These are phyloP conservation scores for Scheffersomyces titani DNA, from an alignment of 1,139 yeast species.

Conservation along the genomic window DNA sequence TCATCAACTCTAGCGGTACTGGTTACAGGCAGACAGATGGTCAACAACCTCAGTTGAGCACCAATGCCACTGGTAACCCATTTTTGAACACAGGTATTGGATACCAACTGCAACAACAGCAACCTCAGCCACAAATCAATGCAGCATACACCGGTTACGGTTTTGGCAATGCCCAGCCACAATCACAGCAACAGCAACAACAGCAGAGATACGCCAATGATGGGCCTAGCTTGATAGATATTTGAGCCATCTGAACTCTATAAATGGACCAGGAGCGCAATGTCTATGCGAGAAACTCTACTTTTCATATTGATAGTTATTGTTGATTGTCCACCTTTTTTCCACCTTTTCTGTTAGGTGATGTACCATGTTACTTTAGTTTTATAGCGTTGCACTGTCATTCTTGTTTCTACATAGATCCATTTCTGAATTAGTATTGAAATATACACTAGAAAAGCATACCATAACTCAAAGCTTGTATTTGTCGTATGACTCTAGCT, in stretches of 20 bases:
- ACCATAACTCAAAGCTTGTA: slow-evolving; percentile 17
- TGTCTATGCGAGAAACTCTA: not conserved
- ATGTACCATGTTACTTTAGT: not conserved
- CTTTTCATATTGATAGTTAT: not conserved
- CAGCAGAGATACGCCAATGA: slow-evolving; percentile 16
- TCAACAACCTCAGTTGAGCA: slow-evolving; percentile 38
- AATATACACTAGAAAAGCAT: not conserved
- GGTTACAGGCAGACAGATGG: slow-evolving; percentile 61
- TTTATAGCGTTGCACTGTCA: slow-evolving; percentile 1
- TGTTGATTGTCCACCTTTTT: not conserved
- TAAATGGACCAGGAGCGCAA: not conserved
- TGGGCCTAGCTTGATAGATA: slow-evolving; percentile 53
- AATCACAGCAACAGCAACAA: slow-evolving; percentile 29
- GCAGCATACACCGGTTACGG: slow-evolving; percentile 85
- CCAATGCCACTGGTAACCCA: slow-evolving; percentile 64
- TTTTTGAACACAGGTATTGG: slow-evolving; percentile 80
- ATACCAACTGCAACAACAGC: slow-evolving; percentile 47
- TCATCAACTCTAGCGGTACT: slow-evolving; percentile 85
- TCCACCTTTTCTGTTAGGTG: not conserved
- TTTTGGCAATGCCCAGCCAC: slow-evolving; percentile 69
- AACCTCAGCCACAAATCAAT: slow-evolving; percentile 22
- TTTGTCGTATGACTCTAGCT: slow-evolving; percentile 26
- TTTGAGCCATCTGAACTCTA: slow-evolving; percentile 16
- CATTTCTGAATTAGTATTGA: not conserved
- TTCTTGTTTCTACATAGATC: not conserved